Evolutionary conservation across 1,284 basidiomycete species (phyloP), one percentile per base, ranked within the genome.

Genomic region (Cryptococcus hybrid): DNA sequence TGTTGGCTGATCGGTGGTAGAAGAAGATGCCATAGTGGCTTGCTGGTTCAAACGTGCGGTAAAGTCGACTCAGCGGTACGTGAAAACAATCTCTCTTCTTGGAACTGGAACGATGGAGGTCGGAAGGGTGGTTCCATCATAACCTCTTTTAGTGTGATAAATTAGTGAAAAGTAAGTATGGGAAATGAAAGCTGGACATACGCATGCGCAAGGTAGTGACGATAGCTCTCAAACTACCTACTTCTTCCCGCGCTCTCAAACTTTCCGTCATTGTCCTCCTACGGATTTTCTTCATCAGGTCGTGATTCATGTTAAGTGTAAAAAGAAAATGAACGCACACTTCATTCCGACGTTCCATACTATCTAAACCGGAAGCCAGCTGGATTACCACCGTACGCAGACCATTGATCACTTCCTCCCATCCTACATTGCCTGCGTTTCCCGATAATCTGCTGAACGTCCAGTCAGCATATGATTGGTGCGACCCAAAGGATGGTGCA

Each of bases 141-240:
- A 5, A 68, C 66, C 52, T 68, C 68, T 59, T 44, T 24, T 7
- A 40, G 5, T 30, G 30, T 34, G 34, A 13, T 35, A 44, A 24
- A 8, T 18, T 37, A 34, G 18, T 40, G 35, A 30, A 5, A 36
- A 24, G 40, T 38, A 15, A 7, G 8, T 42, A 11, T 34, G 7
- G 9, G 15, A 13, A 36, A 5, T 30, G n/a, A 40, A 36, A 4
- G 42, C 12, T 13, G 34, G 35, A 46, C n/a, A 30, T 40, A 74
- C 72, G 90, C 83, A 90, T 88, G 48, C 90, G 81, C 59, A 93
- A 76, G 0, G 89, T 88, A 60, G 89, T 86, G 47, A 92, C 82
- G 52, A 84, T 86, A 18, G 84, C 87, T 56, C 88, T 82, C 56
- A 92, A 68, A 8, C 85, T 84, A 58, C 85, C 84, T 35, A 91